A percentile compares a stretch with the other conserved stretches of the same genome.
These are phyloP conservation scores for Rhizomucor pusillus DNA, from an alignment of 371 early-diverging fungal species.

Conservation along the genomic window DNA sequence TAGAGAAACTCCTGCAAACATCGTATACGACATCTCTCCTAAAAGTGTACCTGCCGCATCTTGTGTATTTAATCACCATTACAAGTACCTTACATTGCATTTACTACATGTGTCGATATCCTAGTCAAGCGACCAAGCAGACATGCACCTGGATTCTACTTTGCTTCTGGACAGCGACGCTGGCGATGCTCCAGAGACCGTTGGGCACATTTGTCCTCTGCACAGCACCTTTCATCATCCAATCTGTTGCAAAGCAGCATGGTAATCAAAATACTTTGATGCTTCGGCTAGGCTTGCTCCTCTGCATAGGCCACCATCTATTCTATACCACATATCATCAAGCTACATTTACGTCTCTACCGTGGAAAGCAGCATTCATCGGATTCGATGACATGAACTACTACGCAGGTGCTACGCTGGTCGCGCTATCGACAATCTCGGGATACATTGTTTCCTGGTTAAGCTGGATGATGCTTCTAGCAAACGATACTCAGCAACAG, in stretches of 20 bases:
- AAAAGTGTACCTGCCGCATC: slow-evolving; percentile 33
- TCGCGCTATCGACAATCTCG: slow-evolving; percentile 78
- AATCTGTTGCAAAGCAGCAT: slow-evolving; percentile 5
- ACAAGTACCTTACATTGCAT: slow-evolving; percentile 1
- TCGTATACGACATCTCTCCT: background rate
- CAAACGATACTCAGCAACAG: slow-evolving; percentile 1
- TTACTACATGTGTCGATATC: background rate
- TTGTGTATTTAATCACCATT: slow-evolving; percentile 18
- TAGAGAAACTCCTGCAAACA: background rate
- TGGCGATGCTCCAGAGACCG: slow-evolving; percentile 42
- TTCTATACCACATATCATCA: slow-evolving; percentile 94
- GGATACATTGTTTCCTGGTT: slow-evolving; percentile 60
- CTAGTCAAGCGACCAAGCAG: background rate
- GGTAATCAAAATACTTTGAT: background rate
- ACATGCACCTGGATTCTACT: slow-evolving; percentile 11
- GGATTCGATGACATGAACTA: slow-evolving; percentile 76
- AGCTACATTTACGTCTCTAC: slow-evolving; percentile 81
- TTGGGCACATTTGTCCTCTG: slow-evolving; percentile 26
- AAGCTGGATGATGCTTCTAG: slow-evolving; percentile 31
- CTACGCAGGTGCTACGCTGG: slow-evolving; percentile 67
- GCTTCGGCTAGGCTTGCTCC: slow-evolving; percentile 25
- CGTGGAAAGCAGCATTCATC: slow-evolving; percentile 87
- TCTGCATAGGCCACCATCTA: slow-evolving; percentile 61
- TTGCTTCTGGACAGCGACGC: slow-evolving; percentile 20
- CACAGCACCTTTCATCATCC: slow-evolving; percentile 15